phyloP scores from a whole-genome alignment of 2,329 filamentous ascomycete genomes.

The Dactylellina parvicollis region DNA sequence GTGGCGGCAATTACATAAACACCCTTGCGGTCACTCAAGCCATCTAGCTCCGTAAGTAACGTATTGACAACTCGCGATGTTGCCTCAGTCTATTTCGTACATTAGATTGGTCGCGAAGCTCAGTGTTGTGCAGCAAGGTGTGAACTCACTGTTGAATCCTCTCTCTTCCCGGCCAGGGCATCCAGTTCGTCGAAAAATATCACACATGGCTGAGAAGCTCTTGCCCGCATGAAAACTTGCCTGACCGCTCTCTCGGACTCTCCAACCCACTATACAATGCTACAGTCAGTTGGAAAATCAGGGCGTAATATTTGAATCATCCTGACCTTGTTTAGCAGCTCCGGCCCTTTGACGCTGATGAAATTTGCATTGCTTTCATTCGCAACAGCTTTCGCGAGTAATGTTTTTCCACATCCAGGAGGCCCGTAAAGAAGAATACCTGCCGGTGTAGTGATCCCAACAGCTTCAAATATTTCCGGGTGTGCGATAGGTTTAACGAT shows the following conservation, averaged over 20 bases:
- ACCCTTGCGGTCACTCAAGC: constrained; percentile 78
- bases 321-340: constrained; percentile 82
- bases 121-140: not conserved
- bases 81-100: constrained; percentile 74
- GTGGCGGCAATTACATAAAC: constrained; percentile 96
- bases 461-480: constrained; percentile 77
- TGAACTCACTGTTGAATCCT: constrained; percentile 65
- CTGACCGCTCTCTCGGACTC: constrained; percentile 93
- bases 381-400: constrained; percentile 94
- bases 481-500: constrained; percentile 90
- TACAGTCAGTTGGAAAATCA: constrained; percentile 11
- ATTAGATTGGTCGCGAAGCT: constrained; percentile 3
- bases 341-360: constrained; percentile 96
- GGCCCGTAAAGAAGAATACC: constrained; percentile 96
- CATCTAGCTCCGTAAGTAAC: constrained; percentile 91
- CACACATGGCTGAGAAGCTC: constrained; percentile 87
- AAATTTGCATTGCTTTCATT: constrained; percentile 97
- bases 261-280: constrained; percentile 74
- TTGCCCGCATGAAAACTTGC: constrained; percentile 87
- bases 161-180: constrained; percentile 85
- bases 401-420: constrained; percentile 94
- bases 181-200: constrained; percentile 99
- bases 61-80: constrained; percentile 93
- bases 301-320: not conserved
- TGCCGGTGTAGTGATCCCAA: constrained; percentile 82